A percentile compares a stretch with the other conserved stretches of the same genome.
These are phyloP conservation scores for Cruciata laevipes DNA, from an alignment of 257 asterid genomes.

Conservation along the genomic window DNA sequence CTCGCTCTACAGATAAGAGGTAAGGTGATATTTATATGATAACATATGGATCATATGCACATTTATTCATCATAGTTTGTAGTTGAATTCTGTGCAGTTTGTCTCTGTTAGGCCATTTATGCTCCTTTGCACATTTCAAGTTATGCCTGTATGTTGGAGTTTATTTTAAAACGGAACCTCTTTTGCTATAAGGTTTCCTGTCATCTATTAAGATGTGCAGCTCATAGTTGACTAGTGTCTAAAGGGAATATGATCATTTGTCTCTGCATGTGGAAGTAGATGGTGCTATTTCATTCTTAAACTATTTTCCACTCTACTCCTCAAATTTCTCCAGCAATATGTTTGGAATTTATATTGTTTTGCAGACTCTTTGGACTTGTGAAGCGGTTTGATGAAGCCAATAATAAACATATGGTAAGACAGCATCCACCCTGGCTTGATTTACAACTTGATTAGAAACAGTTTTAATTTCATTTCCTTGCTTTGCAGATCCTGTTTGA, in stretches of 20 bases:
- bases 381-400: conserved; percentile 47
- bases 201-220: neutral
- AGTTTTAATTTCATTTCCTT: conserved; percentile 3
- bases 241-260: neutral
- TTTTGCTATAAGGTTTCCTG: neutral
- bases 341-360: neutral
- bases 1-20: conserved; percentile 51
- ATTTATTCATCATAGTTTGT: too few species aligned
- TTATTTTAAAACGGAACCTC: neutral
- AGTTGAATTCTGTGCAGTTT: neutral
- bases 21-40: conserved; percentile 41
- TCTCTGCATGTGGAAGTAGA: neutral
- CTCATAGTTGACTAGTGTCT: neutral
- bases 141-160: neutral
- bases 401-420: conserved; percentile 79
- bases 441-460: conserved; percentile 8
- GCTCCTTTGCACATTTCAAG: neutral
- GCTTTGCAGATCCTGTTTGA: conserved; percentile 72
- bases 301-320: neutral
- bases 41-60: too few species aligned
- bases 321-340: neutral
- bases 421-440: conserved; percentile 11
- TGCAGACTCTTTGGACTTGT: conserved; percentile 73
- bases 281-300: neutral
- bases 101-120: neutral